Base-by-base conservation (phyloP, 2,329 filamentous ascomycete species). In the Neopestalotiopsis clavispora region DNA sequence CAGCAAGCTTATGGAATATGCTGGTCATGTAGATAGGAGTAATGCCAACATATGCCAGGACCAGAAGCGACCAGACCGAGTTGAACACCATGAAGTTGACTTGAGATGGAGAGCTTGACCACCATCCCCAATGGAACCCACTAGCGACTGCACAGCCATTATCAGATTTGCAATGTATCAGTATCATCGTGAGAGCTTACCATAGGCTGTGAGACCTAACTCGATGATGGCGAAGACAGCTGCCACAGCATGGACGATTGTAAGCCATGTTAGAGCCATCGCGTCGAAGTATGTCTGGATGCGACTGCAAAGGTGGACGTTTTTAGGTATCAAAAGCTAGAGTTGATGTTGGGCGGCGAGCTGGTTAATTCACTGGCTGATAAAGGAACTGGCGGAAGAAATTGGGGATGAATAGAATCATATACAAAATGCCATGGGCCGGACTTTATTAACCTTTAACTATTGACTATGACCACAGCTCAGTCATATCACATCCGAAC, bases 71-170 rank as follows among this genome's bases (percentile, higher is more conserved):
- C 92, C 93, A 97, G 73, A 94, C 84, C 56, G 89, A 84, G 77
- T 86, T 86, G 86, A 97, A 97, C 80, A 97, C 85, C 81, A 95
- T 87, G 83, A 96, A 97, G 81, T 91, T 90, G 78, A 92, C 83
- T 45, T 86, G 82, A 12, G 86, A 84, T 7, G 91, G 90, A 2
- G 84, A 80, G 66, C 72, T 69, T 71, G 74, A 69, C 68, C 72
- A 66, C 45, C 82, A 83, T 65, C 78, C 74, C 77, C 84, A 77
- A 77, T 81, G 45, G 7, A 52, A 84, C 63, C 77, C 73, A 64
- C 81, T 83, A 52, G 90, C 86, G 71, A 91, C 90, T 92, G 73
- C 61, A 13, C 49, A 6, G 12, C n/a, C 17, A 45, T 4, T 38
- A 45, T 66, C 52, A 66, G 49, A 20, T 17, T 3, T n/a, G 13